A percentile compares a stretch with the other conserved stretches of the same genome.
Evolutionary conservation across 352 stramenopile species (phyloP).

Genomic region (Globisporangium orthogonon): DNA sequence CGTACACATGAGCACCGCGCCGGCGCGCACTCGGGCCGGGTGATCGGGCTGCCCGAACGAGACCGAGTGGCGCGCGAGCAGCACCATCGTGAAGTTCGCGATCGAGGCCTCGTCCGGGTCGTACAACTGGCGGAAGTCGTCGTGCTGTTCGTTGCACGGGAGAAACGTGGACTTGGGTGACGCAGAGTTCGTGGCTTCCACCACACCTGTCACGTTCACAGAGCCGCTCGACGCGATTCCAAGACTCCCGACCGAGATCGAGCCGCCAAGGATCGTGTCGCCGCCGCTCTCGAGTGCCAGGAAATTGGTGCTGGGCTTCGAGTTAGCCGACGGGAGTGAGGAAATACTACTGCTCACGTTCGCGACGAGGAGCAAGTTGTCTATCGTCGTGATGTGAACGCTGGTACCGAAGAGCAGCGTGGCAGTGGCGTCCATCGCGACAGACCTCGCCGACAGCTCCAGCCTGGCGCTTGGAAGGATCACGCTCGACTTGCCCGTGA

Average conservation of each 20-base stretch:
- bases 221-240: constrained; percentile 44
- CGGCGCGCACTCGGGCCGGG: constrained; percentile 29
- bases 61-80: constrained; percentile 49
- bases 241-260: constrained; percentile 38
- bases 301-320: constrained; percentile 21
- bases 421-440: constrained; percentile 48
- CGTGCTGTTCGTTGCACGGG: constrained; percentile 41
- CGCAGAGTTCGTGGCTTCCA: constrained; percentile 37
- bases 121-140: constrained; percentile 9
- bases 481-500: constrained; percentile 32
- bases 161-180: constrained; percentile 37
- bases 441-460: constrained; percentile 28
- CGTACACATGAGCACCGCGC: constrained; percentile 57
- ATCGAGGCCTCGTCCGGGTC: constrained; percentile 7
- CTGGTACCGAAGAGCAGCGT: constrained; percentile 33
- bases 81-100: constrained; percentile 59
- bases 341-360: constrained; percentile 30
- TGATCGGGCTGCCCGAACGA: constrained; percentile 32
- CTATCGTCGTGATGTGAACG: constrained; percentile 32
- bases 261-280: constrained; percentile 45
- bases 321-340: constrained; percentile 2
- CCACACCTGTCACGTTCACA: constrained; percentile 35
- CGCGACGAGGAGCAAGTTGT: constrained; percentile 44
- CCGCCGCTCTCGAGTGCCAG: constrained; percentile 44
- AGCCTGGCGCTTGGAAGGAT: constrained; percentile 31